A percentile compares a stretch with the other conserved stretches of the same genome.
These are phyloP conservation scores for Moringa oleifera DNA, from an alignment of 345 rosid genomes.

Conservation along the genomic window DNA sequence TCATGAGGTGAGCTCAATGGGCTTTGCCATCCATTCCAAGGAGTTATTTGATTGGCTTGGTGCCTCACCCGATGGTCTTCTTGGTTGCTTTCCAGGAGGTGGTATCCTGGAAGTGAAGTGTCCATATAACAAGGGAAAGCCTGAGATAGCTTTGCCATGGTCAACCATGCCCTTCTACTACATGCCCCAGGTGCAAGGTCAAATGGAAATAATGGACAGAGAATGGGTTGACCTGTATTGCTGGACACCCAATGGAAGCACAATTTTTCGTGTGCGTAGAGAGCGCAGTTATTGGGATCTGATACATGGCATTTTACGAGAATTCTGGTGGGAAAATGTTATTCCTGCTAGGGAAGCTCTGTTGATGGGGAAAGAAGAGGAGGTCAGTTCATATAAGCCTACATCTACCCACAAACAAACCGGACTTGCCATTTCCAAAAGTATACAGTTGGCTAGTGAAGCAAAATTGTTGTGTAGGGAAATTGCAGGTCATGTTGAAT, in stretches of 20 bases:
- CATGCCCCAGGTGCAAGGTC: conserved; percentile 97
- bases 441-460: conserved; percentile 56
- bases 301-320: conserved; percentile 55
- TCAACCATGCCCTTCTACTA: conserved; percentile 74
- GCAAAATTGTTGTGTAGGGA: conserved; percentile 70
- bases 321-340: conserved; percentile 93
- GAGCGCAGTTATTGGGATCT: conserved; percentile 67
- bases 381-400: conserved; percentile 51
- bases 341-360: conserved; percentile 75
- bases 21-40: conserved; percentile 71
- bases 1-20: conserved; percentile 56
- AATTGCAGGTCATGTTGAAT: conserved; percentile 80
- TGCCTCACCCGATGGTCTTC: conserved; percentile 91
- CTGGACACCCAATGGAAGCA: conserved; percentile 92
- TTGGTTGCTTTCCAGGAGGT: conserved; percentile 46
- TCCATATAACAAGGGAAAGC: conserved; percentile 92
- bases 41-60: conserved; percentile 71
- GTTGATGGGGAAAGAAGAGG: conserved; percentile 45
- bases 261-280: conserved; percentile 62
- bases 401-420: conserved; percentile 62
- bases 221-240: conserved; percentile 90
- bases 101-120: conserved; percentile 93
- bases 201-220: conserved; percentile 86
- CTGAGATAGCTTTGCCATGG: conserved; percentile 79
- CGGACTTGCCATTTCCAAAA: conserved; percentile 55